Conservation (phyloP, 176 grass and related monocot species). For the Rhynchospora pubera region DNA sequence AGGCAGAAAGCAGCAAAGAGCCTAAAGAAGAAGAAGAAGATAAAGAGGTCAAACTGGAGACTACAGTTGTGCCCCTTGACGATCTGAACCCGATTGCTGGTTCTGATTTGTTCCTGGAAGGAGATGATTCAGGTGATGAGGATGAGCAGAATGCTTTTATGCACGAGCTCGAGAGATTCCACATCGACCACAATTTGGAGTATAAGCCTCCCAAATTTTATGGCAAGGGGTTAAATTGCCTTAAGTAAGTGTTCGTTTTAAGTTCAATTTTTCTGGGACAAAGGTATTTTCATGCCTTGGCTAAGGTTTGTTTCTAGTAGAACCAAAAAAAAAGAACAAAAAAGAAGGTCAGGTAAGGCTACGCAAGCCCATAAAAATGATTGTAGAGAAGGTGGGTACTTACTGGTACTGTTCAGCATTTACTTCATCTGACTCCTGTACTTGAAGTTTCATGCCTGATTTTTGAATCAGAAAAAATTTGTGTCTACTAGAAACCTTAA, state of each 20-base stretch:
- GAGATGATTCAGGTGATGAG: conserved; percentile 83
- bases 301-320: background rate
- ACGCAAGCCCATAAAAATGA: background rate
- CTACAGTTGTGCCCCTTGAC: conserved; percentile 3
- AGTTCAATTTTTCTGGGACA: background rate
- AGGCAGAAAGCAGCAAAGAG: conserved; percentile 13
- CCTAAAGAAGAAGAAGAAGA: conserved; percentile 10
- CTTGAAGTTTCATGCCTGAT: background rate
- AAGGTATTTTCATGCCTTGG: background rate
- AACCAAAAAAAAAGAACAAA: background rate
- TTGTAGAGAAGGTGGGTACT: background rate
- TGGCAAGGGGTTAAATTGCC: conserved; percentile 93
- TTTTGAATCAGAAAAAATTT: background rate
- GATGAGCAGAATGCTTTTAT: conserved; percentile 88
- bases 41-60: conserved; percentile 13
- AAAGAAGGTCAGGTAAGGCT: background rate
- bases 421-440: background rate
- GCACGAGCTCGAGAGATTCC: conserved; percentile 84
- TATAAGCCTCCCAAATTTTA: conserved; percentile 99
- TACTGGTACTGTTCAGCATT: background rate
- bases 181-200: conserved; percentile 67
- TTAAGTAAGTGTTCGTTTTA: conserved; percentile 52
- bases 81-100: conserved; percentile 38
- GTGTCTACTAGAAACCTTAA: background rate
- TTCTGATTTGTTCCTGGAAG: conserved; percentile 62